These are phyloP conservation scores for Letharia lupina DNA, from an alignment of 495 filamentous ascomycete species.

Conservation along the genomic window DNA sequence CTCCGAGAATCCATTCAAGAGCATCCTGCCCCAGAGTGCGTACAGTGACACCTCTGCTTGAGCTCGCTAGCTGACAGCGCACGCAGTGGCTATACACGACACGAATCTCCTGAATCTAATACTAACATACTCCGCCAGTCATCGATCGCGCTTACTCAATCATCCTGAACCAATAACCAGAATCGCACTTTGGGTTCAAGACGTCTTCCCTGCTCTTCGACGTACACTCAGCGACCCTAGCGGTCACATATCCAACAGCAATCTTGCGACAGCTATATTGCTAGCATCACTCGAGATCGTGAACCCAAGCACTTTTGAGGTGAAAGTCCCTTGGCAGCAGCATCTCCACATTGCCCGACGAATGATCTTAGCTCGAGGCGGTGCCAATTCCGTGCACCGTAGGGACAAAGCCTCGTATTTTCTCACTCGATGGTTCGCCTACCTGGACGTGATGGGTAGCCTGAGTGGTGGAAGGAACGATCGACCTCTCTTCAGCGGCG, in stretches of 20 bases:
- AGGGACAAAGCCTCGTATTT: conserved; percentile 66
- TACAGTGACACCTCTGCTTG: conserved; percentile 14
- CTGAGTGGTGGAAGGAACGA: conserved; percentile 61
- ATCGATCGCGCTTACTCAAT: conserved; percentile 58
- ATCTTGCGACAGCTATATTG: conserved; percentile 80
- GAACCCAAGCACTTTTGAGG: conserved; percentile 64
- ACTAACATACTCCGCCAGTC: conserved; percentile 74
- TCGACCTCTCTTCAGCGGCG: conserved; percentile 41
- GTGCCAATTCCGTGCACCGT: conserved; percentile 46
- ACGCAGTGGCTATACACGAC: conserved; percentile 56
- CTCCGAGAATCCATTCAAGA: conserved; percentile 63
- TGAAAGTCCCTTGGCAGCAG: conserved; percentile 57
- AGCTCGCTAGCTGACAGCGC: conserved; percentile 1
- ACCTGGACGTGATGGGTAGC: conserved; percentile 72
- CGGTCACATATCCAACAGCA: conserved; percentile 56
- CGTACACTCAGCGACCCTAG: conserved; percentile 55
- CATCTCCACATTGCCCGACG: conserved; percentile 69
- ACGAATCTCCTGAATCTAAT: conserved; percentile 66
- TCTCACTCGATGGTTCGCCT: conserved; percentile 78
- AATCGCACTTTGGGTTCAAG: conserved; percentile 69
- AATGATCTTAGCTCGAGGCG: conserved; percentile 63
- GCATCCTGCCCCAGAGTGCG: conserved; percentile 61
- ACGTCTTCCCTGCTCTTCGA: conserved; percentile 67
- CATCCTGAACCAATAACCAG: conserved; percentile 58
- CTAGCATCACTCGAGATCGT: conserved; percentile 79